A percentile compares a stretch with the other conserved stretches of the same genome.
Evolutionary conservation across 805 yeast species (phyloP).

Genomic region (Kazachstania martiniae): DNA sequence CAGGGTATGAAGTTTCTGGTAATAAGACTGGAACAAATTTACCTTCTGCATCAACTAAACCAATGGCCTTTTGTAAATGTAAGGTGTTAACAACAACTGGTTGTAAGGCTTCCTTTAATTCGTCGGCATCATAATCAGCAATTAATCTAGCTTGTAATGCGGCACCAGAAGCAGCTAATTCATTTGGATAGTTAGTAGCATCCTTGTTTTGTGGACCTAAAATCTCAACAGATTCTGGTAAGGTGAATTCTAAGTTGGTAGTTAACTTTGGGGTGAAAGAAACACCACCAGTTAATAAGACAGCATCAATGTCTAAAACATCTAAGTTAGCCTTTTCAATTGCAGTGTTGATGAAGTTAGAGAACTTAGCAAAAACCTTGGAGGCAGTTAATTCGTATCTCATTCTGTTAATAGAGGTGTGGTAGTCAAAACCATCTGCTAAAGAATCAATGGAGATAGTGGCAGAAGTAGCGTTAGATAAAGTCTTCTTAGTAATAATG

Average conservation of each 20-base stretch:
- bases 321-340: slow-evolving; percentile 79
- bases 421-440: slow-evolving; percentile 90
- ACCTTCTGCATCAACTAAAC: slow-evolving; percentile 66
- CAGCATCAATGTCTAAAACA: slow-evolving; percentile 79
- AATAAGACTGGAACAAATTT: slow-evolving; percentile 63
- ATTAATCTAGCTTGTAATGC: slow-evolving; percentile 88
- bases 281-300: slow-evolving; percentile 85
- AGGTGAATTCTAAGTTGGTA: slow-evolving; percentile 54
- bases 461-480: slow-evolving; percentile 79
- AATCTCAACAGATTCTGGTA: slow-evolving; percentile 63
- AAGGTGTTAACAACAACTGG: slow-evolving; percentile 78
- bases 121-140: slow-evolving; percentile 76
- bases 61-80: slow-evolving; percentile 76
- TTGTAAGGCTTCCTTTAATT: slow-evolving; percentile 66
- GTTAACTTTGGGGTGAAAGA: slow-evolving; percentile 90
- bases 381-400: slow-evolving; percentile 84
- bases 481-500: slow-evolving; percentile 76
- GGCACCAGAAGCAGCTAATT: slow-evolving; percentile 86
- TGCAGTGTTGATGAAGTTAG: slow-evolving; percentile 61
- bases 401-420: slow-evolving; percentile 85
- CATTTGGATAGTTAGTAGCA: slow-evolving; percentile 80
- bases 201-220: slow-evolving; percentile 68
- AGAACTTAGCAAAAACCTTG: slow-evolving; percentile 63
- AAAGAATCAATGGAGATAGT: slow-evolving; percentile 90
- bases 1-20: slow-evolving; percentile 83